Evolutionary conservation across 495 filamentous ascomycete species (phyloP).

Genomic region (Aspergillus asperescens): DNA sequence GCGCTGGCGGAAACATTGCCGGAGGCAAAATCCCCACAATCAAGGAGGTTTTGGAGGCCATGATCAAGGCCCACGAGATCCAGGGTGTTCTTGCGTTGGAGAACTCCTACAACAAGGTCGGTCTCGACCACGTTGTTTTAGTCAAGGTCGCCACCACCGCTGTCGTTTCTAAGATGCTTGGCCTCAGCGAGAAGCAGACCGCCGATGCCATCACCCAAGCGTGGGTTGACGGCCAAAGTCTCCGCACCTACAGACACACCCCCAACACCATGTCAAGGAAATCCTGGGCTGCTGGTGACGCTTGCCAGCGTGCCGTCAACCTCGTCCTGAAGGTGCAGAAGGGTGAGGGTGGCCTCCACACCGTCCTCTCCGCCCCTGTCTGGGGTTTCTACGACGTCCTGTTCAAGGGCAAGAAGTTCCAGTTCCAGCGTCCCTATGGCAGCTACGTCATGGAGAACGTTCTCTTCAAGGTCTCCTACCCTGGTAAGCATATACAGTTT

Average conservation of each 20-base stretch:
- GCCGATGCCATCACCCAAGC: constrained; percentile 94
- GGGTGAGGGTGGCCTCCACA: constrained; percentile 86
- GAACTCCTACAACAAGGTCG: constrained; percentile 98
- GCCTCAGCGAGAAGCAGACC: constrained; percentile 81
- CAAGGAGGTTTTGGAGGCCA: constrained; percentile 88
- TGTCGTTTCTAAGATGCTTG: constrained; percentile 90
- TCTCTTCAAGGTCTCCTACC: constrained; percentile 98
- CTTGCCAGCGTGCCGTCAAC: constrained; percentile 94
- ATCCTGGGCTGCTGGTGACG: constrained; percentile 97
- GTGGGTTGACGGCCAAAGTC: constrained; percentile 92
- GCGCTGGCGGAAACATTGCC: constrained; percentile 78
- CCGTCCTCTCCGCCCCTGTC: constrained; percentile 83
- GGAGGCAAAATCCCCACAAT: constrained; percentile 82
- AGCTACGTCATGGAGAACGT: constrained; percentile 99
- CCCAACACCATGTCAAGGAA: constrained; percentile 99
- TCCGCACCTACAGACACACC: constrained; percentile 93
- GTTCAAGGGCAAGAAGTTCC: constrained; percentile 91
- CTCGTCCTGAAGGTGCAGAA: constrained; percentile 87
- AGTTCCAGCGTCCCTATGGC: constrained; percentile 93
- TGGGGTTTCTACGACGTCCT: constrained; percentile 99
- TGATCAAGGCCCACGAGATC: constrained; percentile 99
- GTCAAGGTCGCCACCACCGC: constrained; percentile 97
- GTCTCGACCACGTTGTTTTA: constrained; percentile 92
- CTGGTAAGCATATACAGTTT: constrained; percentile 55
- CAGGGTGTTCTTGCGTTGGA: constrained; percentile 94